phyloP scores from a whole-genome alignment of 371 early-diverging fungal species.

The Circinella umbellata region DNA sequence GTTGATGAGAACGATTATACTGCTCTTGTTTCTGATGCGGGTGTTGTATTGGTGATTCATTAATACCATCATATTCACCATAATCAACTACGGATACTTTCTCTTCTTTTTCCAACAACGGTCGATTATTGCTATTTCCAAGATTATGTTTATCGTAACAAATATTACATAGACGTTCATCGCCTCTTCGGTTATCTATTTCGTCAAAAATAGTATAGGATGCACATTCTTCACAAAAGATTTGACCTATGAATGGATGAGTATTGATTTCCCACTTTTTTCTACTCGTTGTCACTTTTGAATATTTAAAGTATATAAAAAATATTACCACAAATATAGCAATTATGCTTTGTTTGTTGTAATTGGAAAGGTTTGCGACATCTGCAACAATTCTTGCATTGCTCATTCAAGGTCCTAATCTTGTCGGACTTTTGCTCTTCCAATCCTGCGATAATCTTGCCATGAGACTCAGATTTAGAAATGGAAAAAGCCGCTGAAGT shows the following conservation, averaged over 20 bases:
- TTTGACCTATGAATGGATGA: constrained; percentile 56
- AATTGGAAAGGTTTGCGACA: constrained; percentile 77
- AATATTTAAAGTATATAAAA: not conserved
- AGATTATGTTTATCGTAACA: constrained; percentile 61
- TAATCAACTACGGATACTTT: not conserved
- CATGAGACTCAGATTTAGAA: constrained; percentile 62
- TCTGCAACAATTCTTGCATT: constrained; percentile 82
- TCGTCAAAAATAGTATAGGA: constrained; percentile 76
- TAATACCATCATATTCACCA: not conserved
- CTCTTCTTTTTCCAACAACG: not conserved
- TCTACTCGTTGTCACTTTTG: no score
- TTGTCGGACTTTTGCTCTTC: constrained; percentile 68
- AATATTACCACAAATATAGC: constrained; percentile 78
- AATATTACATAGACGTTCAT: constrained; percentile 82
- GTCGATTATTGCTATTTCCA: constrained; percentile 9
- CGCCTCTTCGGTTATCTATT: constrained; percentile 72
- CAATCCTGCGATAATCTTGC: constrained; percentile 58
- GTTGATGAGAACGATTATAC: no score
- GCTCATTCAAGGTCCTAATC: constrained; percentile 89
- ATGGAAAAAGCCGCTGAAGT: constrained; percentile 58
- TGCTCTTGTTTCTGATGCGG: constrained; percentile 1
- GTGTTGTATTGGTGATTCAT: constrained; percentile 45
- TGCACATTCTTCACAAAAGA: constrained; percentile 61
- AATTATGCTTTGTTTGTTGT: constrained; percentile 81
- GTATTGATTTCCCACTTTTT: not conserved